These are phyloP conservation scores for Ceratocystis huliohia DNA, from an alignment of 2,329 filamentous ascomycete species.

Conservation along the genomic window DNA sequence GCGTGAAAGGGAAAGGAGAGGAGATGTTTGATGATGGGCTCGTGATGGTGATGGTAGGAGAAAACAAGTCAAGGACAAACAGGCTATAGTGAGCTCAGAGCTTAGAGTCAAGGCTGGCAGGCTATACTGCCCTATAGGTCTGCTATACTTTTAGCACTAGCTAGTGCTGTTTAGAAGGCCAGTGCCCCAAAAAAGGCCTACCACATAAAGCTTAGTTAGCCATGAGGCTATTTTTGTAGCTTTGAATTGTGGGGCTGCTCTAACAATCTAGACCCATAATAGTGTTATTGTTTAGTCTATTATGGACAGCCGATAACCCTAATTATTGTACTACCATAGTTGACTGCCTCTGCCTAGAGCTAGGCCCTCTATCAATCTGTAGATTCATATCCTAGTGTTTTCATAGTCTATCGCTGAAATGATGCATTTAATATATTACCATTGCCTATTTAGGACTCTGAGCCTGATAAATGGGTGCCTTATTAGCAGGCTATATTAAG, in stretches of 20 bases:
- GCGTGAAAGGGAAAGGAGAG: background rate
- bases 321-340: background rate
- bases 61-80: background rate
- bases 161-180: background rate
- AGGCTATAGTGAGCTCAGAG: background rate
- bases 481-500: background rate
- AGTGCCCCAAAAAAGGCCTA: no score
- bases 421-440: background rate
- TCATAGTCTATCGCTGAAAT: background rate
- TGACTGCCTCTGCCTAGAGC: slow-evolving; percentile 3
- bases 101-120: no score
- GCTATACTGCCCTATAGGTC: background rate
- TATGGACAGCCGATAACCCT: background rate
- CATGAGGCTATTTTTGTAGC: background rate
- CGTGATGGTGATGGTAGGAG: background rate
- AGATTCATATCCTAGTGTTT: background rate
- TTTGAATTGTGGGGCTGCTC: background rate
- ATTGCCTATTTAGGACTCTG: background rate
- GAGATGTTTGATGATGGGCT: background rate
- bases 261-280: background rate
- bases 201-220: no score
- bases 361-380: background rate
- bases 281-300: background rate
- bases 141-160: background rate
- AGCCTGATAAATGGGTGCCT: background rate